These are phyloP conservation scores for Boletus huronensis DNA, from an alignment of 768 basidiomycete species.

Conservation along the genomic window DNA sequence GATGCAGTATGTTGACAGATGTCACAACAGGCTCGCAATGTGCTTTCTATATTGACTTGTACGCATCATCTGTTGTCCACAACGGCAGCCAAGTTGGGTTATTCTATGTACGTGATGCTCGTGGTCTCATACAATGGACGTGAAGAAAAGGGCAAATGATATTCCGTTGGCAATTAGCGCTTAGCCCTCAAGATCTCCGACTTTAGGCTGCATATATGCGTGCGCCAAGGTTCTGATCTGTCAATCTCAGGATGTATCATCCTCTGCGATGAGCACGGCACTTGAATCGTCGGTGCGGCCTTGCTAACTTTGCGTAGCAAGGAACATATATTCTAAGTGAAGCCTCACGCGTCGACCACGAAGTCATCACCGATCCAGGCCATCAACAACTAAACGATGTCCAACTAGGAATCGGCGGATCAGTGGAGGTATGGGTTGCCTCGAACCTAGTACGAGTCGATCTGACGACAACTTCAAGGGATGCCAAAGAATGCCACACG, in stretches of 20 bases:
- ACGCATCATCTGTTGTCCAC: not conserved
- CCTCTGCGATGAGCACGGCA: not conserved
- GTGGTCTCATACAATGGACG: not conserved
- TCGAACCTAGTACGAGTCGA: not conserved
- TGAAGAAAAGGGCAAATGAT: not conserved
- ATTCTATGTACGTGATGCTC: not conserved
- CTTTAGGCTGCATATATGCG: conserved; percentile 4
- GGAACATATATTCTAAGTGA: not conserved
- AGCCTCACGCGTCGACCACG: not conserved
- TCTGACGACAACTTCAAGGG: not conserved
- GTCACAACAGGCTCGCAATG: not conserved
- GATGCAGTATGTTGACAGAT: not conserved
- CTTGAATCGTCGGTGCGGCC: not conserved
- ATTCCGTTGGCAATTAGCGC: not conserved
- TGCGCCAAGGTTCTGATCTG: not conserved
- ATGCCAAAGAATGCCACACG: conserved; percentile 9
- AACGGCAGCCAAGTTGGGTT: not conserved
- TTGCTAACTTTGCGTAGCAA: not conserved
- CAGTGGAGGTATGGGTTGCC: not conserved
- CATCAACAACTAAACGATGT: not conserved
- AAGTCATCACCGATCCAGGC: too few species aligned
- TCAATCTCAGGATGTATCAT: not conserved
- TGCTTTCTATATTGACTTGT: not conserved
- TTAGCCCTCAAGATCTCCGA: not conserved
- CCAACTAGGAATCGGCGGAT: not conserved